Percentiles rank a stretch among this genome's conserved stretches.
Conservation (phyloP, 2,329 filamentous ascomycete species). For the Ophiocordyceps camponoti-saundersi region DNA sequence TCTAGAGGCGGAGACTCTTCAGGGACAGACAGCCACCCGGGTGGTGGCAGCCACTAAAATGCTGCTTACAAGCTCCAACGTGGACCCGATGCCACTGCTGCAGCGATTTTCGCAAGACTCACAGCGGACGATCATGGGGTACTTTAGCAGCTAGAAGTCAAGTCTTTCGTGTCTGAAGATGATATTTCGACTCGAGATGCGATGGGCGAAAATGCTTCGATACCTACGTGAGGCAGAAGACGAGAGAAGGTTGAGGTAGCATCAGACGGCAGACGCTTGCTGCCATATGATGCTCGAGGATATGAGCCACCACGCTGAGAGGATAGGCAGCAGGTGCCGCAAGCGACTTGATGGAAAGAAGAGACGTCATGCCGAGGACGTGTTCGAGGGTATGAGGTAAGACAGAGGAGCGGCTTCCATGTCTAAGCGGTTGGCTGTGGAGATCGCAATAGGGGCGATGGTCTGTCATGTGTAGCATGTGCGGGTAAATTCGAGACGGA, state of each 20-base stretch:
- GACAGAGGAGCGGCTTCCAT: no score
- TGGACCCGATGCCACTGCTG: slow-evolving; percentile 62
- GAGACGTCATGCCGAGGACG: background rate
- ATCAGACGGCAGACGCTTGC: background rate
- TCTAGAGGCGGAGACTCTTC: slow-evolving; percentile 77
- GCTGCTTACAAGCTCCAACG: slow-evolving; percentile 53
- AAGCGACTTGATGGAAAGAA: background rate
- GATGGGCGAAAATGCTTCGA: background rate
- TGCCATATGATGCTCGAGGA: background rate
- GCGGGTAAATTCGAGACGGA: no score
- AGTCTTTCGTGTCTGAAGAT: background rate
- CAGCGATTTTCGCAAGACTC: slow-evolving; percentile 62
- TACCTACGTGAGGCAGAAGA: background rate
- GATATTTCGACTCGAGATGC: background rate
- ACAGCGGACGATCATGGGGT: slow-evolving; percentile 62
- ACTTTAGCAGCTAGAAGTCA: slow-evolving; percentile 44
- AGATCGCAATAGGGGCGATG: no score
- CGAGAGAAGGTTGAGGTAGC: background rate
- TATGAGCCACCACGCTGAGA: background rate
- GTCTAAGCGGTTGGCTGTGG: no score
- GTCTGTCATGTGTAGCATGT: no score
- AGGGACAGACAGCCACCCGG: slow-evolving; percentile 63
- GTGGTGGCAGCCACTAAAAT: slow-evolving; percentile 65
- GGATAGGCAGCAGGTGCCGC: background rate
- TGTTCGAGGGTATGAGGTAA: background rate